These are phyloP conservation scores for Avena insularis DNA, from an alignment of 176 grass and related monocot species.

Conservation along the genomic window DNA sequence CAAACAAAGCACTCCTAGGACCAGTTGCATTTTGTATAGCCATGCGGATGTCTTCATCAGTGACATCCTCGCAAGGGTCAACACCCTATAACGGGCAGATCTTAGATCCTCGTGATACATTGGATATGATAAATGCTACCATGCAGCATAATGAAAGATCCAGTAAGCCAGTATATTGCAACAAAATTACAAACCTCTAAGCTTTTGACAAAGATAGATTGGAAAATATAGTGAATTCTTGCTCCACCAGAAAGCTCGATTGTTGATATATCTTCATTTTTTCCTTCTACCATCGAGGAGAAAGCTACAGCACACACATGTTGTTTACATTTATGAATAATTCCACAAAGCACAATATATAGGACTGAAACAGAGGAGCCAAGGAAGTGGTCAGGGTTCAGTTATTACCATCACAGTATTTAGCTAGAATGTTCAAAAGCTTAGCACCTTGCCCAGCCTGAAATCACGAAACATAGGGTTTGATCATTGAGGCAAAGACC, in stretches of 20 bases:
- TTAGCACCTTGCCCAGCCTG: conserved; percentile 89
- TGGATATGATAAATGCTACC: background rate
- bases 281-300: conserved; percentile 94
- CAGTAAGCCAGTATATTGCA: conserved; percentile 22
- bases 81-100: conserved; percentile 67
- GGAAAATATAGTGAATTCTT: conserved; percentile 97
- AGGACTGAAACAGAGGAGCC: background rate
- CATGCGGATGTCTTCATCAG: conserved; percentile 95
- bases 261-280: conserved; percentile 93
- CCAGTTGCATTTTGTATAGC: conserved; percentile 98
- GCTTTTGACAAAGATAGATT: conserved; percentile 97
- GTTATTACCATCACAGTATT: conserved; percentile 92
- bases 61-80: conserved; percentile 97
- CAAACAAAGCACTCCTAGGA: conserved; percentile 93
- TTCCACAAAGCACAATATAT: conserved; percentile 19
- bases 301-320: conserved; percentile 68
- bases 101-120: conserved; percentile 14
- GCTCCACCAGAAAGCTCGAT: conserved; percentile 96
- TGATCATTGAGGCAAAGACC: conserved; percentile 24
- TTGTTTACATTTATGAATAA: conserved; percentile 40
- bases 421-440: conserved; percentile 95
- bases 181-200: conserved; percentile 70
- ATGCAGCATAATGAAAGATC: background rate
- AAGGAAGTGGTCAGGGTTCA: background rate
- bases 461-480: conserved; percentile 38